Evolutionary conservation across 2,329 filamentous ascomycete species (phyloP), one percentile per base, ranked within the genome.

Genomic region (Ramularia collo-cygni): DNA sequence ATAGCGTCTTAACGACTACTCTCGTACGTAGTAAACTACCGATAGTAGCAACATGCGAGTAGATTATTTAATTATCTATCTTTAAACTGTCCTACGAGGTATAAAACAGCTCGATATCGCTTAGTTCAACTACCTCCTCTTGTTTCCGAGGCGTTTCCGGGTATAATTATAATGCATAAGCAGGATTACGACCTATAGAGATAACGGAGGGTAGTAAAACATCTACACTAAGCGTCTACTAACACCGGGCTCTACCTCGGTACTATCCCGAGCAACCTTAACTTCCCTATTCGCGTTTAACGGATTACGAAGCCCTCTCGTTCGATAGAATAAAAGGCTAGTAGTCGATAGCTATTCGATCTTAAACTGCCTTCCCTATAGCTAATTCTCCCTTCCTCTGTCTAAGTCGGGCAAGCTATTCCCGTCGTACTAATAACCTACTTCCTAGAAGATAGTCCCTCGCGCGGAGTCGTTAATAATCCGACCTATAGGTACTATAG

Each of bases 361-460:
- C 53, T 80, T 79, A 70, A 96, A 96, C 0, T 89, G 89, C 54
- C 89, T 93, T 10, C 90, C 89, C 80, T 88, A 93, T 8, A 81
- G 76, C 59, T 87, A 83, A 3, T 54, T 50, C 4, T 63, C 61
- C 54, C 19, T 64, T 57, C 3, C 62, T 59, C 10, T 48, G 10
- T 41, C 54, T 58, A 54, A 67, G 26, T 38, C 44, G 12, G 39
- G 44, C 13, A 28, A 35, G 3, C 38, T 45, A n/a, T 43, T 66
- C 6, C 65, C 70, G 31, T 68, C 68, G 13, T 79, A 79, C 1
- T 77, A 76, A 21, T 71, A 64, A 35, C 89, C 82, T 5, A 82
- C 81, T 61, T 96, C 90, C 90, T 90, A 96, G 56, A 96, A 96
- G 28, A 95, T 95, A 0, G 89, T 95, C 0, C 90, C 90, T n/a